phyloP scores from a whole-genome alignment of 768 basidiomycete species.

The Calocera cornea region DNA sequence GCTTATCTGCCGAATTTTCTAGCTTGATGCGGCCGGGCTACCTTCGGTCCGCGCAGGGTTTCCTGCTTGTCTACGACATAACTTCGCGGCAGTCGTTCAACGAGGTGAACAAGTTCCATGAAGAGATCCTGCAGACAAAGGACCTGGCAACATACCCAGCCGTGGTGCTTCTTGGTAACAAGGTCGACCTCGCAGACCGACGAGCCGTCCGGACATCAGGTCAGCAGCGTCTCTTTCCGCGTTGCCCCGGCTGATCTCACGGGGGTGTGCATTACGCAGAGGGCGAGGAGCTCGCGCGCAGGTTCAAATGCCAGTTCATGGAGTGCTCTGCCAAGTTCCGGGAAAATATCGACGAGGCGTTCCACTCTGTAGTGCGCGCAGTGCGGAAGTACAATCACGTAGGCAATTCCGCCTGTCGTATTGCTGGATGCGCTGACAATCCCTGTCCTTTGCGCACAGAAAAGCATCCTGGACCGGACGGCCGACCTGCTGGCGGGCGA shows the following conservation, averaged over 20 bases:
- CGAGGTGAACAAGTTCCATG: slow-evolving; percentile 90
- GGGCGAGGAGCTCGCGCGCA: slow-evolving; percentile 92
- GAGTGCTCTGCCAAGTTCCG: slow-evolving; percentile 94
- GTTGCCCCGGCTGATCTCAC: not conserved
- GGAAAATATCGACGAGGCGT: slow-evolving; percentile 93
- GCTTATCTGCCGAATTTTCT: not conserved
- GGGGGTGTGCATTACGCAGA: slow-evolving; percentile 35
- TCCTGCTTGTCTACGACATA: slow-evolving; percentile 94
- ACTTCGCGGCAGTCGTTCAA: slow-evolving; percentile 94
- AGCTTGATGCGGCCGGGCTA: slow-evolving; percentile 99
- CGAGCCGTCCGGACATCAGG: slow-evolving; percentile 92
- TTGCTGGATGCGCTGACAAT: not conserved
- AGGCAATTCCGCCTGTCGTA: not conserved
- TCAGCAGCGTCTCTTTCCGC: slow-evolving; percentile 21
- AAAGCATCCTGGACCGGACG: not conserved
- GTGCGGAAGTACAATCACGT: slow-evolving; percentile 71
- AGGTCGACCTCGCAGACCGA: slow-evolving; percentile 90
- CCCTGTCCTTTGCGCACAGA: too few relatives aligned
- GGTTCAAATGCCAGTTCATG: slow-evolving; percentile 85
- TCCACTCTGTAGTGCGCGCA: slow-evolving; percentile 82
- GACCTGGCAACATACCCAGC: slow-evolving; percentile 83
- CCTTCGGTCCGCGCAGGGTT: slow-evolving; percentile 96
- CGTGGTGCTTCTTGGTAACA: slow-evolving; percentile 94
- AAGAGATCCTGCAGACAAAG: slow-evolving; percentile 92
- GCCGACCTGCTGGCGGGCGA: not conserved